Percentiles rank a stretch among this genome's conserved stretches.
Evolutionary conservation across 2,329 filamentous ascomycete genomes (phyloP).

Genomic region (Xylariaceae sp.): DNA sequence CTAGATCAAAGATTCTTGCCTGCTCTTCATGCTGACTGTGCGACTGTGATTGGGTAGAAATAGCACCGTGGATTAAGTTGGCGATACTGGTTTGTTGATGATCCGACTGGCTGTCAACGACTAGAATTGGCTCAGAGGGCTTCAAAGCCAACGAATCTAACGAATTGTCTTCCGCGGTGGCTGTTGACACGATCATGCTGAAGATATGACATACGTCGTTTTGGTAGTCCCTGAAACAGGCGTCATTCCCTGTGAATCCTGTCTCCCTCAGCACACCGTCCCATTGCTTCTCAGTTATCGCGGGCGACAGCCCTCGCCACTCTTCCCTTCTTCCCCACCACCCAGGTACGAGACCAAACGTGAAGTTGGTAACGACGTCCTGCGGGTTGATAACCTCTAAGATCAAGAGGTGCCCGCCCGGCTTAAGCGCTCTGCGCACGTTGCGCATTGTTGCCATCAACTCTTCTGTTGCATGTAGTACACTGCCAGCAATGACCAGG

Average conservation of each 20-base stretch:
- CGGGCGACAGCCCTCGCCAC: conserved; percentile 14
- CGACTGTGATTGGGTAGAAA: no score
- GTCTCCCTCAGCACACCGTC: conserved; percentile 23
- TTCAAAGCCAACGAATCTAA: no score
- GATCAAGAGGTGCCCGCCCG: conserved; percentile 12
- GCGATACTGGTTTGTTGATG: no score
- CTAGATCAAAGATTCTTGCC: no score
- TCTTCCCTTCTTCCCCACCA: conserved; percentile 21
- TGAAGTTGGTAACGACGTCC: conserved; percentile 30
- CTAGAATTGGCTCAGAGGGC: no score
- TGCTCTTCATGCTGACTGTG: no score
- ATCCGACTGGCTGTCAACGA: no score
- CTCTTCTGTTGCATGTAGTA: conserved; percentile 20
- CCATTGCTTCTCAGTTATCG: conserved; percentile 19
- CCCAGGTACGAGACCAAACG: conserved; percentile 23
- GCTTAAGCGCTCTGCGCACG: conserved; percentile 15
- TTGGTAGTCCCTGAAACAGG: no score
- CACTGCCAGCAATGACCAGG: conserved; percentile 20
- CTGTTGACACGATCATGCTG: no score
- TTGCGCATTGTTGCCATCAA: conserved; percentile 14
- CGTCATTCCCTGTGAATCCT: conserved; percentile 18
- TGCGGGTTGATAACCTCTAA: conserved; percentile 23
- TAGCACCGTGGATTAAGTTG: no score
- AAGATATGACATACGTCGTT: no score
- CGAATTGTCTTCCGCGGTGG: no score